Evolutionary conservation across 176 grass and related monocot species (phyloP), one percentile per base, ranked within the genome.

Genomic region (Raddia distichophylla): DNA sequence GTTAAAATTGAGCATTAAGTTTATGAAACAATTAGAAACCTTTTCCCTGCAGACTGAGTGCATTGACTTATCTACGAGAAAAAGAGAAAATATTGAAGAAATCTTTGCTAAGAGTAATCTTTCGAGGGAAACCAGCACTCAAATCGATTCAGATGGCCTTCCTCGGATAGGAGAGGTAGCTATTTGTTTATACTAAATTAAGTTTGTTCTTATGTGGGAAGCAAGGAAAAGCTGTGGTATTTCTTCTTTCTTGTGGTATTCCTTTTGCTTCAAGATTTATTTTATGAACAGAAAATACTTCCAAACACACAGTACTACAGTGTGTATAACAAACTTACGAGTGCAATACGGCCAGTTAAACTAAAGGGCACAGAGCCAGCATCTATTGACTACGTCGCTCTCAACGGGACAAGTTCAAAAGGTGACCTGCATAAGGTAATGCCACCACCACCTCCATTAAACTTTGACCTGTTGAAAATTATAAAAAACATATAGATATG

Each of bases 141-240:
- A 46, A 53, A 91, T 91, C 61, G 95, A 94, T 83, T 86, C 84
- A 87, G 95, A 98, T 87, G 95, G 95, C 32, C 95, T 98, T 93
- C 95, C 95, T 89, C 85, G 76, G 16, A 86, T 95, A 91, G 90
- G 88, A 87, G 86, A 91, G 92, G 95, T 97, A 49, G 13, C 70
- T 75, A 76, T 49, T 3, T 84, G 37, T 79, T 82, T 18, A 33
- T 57, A 78, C 8, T 68, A 49, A 68, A 48, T 75, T 80, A 68
- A 49, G 22, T 79, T 57, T 57, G 42, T 46, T 64, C 48, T 6
- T 45, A 32, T 87, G 68, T 79, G 19, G 19, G 70, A 51, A 76
- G 63, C n/a, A 48, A 74, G 50, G n/a, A 64, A 15, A 5, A 68
- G 6, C 19, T 40, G 42, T 50, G 8, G 20, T 64, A 65, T 78